Evolutionary conservation across 148 eudicot genomes (phyloP), one percentile per base, ranked within the genome.

Genomic region (Rhododendron kiyosumense): DNA sequence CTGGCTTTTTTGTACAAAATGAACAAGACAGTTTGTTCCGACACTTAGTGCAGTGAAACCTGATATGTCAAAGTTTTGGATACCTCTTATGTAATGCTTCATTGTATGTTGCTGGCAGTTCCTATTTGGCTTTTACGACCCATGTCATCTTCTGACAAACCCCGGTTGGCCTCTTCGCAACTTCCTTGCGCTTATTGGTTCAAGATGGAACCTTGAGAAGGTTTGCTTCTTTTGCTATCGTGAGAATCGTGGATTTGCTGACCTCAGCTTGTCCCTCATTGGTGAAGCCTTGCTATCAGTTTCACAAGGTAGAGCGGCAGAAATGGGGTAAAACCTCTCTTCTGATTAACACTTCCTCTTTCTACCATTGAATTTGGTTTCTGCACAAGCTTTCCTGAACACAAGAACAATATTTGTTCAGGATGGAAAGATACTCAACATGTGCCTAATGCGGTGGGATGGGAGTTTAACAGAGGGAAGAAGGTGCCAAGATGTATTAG

Each of bases 131-230:
- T 95, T 95, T 88, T 96, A 96, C 88, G 99, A 96, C 83, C 99
- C 99, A 32, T 96, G 97, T 87, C 92, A 96, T 91, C 94, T 89
- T 88, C 92, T 93, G 81, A 90, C 85, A 43, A 89, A 93, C 84
- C 98, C 99, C 67, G 99, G 99, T 36, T 96, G 97, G 98, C 98
- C 98, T 75, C 96, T 96, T 78, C 95, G 97, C 88, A 96, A 96
- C 92, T 92, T 90, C 49, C 91, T 96, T 82, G 93, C 93, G 26
- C 89, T 88, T 87, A 89, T 96, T 82, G 79, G 88, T 88, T 84
- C 91, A 87, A 94, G 95, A 91, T 94, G 98, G 96, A 89, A 90
- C 69, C 90, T 94, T 28, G 89, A 90, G 38, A 92, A 86, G 63
- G 87, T 95, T 87, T 90, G 78, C 82, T 92, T 96, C 89, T 90